Base-by-base conservation (phyloP, 345 rosid genomes). In the Euphorbia pulcherrima region DNA sequence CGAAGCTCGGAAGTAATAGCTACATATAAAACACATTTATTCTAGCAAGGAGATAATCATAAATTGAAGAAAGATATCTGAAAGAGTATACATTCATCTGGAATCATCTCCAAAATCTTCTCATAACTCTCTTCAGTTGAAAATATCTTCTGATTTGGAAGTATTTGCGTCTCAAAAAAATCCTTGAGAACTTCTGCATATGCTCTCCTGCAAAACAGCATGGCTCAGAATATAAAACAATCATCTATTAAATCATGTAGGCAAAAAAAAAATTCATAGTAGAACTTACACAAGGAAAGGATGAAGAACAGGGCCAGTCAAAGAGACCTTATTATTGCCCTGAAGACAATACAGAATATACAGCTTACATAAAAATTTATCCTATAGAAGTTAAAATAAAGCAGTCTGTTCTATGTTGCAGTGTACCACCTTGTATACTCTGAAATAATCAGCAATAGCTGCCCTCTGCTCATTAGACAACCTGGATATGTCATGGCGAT, bases 391-490 rank as follows among this genome's bases (percentile, higher is more conserved):
- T 73, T 48, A 46, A 16, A 14, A 30, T 3, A 44, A 77, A 53
- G 39, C 33, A 54, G 50, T n/a, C n/a, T 39, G 10, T 9, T 21
- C 33, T 18, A 59, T 33, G 48, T 9, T 65, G 35, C 18, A 66
- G 69, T 69, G 54, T 27, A 70, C 66, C 61, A 93, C 97, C 87
- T 86, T 88, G 78, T 87, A 88, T 63, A 90, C 90, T 65, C 84
- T 85, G 70, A 93, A 93, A 79, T 93, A 93, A 50, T 93, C 96
- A 77, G 89, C 89, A 71, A 88, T 78, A n/a, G 97, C 86, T 55
- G 90, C 85, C 75, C 98, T 88, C 75, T 92, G 96, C 75, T 92
- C 96, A 83, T 92, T 84, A 17, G 90, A 87, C 75, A 93, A 76
- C 79, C 96, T 94, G 84, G 77, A 81, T 13, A 30, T 56, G 35